Evolutionary conservation across 495 filamentous ascomycete species (phyloP).

Genomic region (Penicillium angulare): DNA sequence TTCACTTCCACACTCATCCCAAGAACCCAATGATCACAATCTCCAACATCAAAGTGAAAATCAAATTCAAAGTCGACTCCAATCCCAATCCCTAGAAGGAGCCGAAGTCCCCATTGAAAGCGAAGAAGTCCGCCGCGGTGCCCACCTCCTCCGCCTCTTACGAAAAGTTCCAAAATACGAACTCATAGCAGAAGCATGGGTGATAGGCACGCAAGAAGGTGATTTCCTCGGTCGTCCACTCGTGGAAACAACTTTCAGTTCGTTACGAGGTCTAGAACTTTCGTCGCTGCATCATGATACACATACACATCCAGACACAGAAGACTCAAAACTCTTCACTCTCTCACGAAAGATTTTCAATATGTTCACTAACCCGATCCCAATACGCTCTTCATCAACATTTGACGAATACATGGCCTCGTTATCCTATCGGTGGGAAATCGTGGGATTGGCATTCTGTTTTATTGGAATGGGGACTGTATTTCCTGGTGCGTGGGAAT

Average conservation of each 20-base stretch:
- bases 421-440: constrained; percentile 5
- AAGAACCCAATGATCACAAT: neutral
- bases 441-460: constrained; percentile 3
- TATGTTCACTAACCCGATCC: neutral
- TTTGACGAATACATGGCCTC: neutral
- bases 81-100: no score
- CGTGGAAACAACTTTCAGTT: neutral
- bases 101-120: constrained; percentile 2
- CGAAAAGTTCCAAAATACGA: neutral
- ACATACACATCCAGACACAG: no score
- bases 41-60: no score
- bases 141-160: neutral
- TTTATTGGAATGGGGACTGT: neutral
- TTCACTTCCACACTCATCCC: neutral
- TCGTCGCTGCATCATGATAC: no score
- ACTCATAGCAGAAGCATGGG: neutral
- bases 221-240: neutral
- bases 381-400: neutral
- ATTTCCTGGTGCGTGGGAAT: constrained; percentile 1
- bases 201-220: neutral
- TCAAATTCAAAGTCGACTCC: no score
- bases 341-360: constrained; percentile 2
- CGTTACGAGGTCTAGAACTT: no score
- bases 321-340: no score
- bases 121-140: neutral